Evolutionary conservation across 139 green algal genomes (phyloP).

Genomic region (Chlamydomonas sp.): DNA sequence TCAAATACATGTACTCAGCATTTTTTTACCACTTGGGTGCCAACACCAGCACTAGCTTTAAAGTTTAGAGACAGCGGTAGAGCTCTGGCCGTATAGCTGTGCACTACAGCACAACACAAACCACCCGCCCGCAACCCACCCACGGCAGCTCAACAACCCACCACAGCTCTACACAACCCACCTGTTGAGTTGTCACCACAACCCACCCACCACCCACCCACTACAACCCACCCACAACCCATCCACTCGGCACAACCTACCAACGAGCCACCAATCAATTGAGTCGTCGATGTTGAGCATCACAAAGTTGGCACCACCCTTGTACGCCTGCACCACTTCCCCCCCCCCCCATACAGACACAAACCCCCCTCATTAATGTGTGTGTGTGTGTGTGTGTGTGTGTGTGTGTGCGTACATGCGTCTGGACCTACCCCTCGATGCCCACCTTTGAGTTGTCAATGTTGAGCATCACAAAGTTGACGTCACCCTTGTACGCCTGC

Average conservation of each 20-base stretch:
- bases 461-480: slow-evolving; percentile 99
- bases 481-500: slow-evolving; percentile 16
- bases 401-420: too few relatives aligned
- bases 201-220: not conserved
- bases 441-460: slow-evolving; percentile 95
- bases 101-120: not conserved
- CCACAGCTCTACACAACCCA: not conserved
- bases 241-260: too few relatives aligned
- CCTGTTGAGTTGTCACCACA: not conserved
- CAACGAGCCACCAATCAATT: too few relatives aligned
- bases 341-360: too few relatives aligned
- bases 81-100: too few relatives aligned
- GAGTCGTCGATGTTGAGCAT: slow-evolving; percentile 98
- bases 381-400: too few relatives aligned
- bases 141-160: not conserved
- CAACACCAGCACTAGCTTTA: too few relatives aligned
- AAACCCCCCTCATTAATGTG: too few relatives aligned
- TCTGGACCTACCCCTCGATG: too few relatives aligned
- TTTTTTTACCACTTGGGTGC: too few relatives aligned
- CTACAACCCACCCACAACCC: not conserved
- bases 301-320: slow-evolving; percentile 88
- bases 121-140: not conserved
- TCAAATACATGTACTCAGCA: too few relatives aligned
- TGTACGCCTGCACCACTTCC: slow-evolving; percentile 26
- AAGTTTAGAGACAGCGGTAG: too few relatives aligned